Evolutionary conservation across 192 early-diverging fungal genomes (phyloP), one percentile per base, ranked within the genome.

Genomic region (Gigaspora rosea): DNA sequence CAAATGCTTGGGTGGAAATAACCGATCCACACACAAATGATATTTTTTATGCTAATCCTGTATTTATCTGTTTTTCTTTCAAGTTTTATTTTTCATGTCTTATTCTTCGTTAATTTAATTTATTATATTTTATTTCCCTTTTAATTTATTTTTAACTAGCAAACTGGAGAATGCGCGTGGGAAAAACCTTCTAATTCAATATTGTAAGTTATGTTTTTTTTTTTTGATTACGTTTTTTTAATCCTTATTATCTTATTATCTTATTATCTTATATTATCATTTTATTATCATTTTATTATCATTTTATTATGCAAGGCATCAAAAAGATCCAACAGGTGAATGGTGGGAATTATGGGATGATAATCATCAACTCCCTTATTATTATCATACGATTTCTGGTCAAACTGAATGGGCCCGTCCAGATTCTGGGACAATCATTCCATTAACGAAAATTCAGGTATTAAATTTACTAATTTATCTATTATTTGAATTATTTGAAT

Each of bases 301-400:
- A n/a, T n/a, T n/a, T 2, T 41, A 41, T 41, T 41, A 41, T 7
- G 41, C 41, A 41, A 27, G 54, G 48, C 22, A 41, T 41, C 41
- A 41, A 41, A 41, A 41, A 41, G 41, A 41, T 41, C 41, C 41
- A 41, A 41, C 41, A 41, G 90, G 90, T 79, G 97, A 99, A 79
- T 99, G 95, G 95, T 99, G 97, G 97, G 95, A 99, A 86, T 89
- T 96, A 36, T 91, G 90, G 78, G 96, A 97, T 81, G 93, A 96
- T 48, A 82, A 91, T 50, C 87, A 92, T 51, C 89, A 94, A 61
- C 80, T 94, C 63, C 95, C 95, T 8, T 99, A 97, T 79, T 98
- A 96, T 83, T 97, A 98, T 86, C 92, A 96, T 84, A 92, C 95
- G 4, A 84, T 84, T 58, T 94, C 95, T 0, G 91, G 92, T 52